Percentiles rank a stretch among this genome's conserved stretches.
Evolutionary conservation across 331 rosid genomes (phyloP).

Genomic region (Malus hybrid): DNA sequence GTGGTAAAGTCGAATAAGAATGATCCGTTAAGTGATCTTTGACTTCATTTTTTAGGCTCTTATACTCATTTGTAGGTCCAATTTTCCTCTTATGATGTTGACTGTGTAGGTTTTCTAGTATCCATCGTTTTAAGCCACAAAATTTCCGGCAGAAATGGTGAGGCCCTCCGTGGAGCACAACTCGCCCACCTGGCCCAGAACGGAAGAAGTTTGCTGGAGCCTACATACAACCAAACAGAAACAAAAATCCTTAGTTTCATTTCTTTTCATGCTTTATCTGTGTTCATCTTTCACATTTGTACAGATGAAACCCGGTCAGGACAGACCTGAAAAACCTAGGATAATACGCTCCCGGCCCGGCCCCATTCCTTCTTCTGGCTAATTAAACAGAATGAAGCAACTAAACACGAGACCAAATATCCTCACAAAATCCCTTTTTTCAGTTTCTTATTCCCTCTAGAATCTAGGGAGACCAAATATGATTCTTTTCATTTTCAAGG

Average conservation of each 20-base stretch:
- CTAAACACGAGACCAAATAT: neutral
- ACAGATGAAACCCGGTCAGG: neutral
- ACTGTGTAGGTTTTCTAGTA: slow-evolving; percentile 39
- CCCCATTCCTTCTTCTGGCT: neutral
- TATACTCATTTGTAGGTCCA: slow-evolving; percentile 26
- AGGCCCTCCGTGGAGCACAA: slow-evolving; percentile 31
- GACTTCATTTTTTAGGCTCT: slow-evolving; percentile 23
- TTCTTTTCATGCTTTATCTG: too few relatives aligned
- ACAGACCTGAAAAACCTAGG: too few relatives aligned
- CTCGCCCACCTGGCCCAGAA: slow-evolving; percentile 18
- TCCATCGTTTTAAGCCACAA: slow-evolving; percentile 55
- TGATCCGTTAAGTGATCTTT: slow-evolving; percentile 22
- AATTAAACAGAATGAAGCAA: neutral
- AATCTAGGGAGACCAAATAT: neutral
- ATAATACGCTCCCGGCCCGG: too few relatives aligned
- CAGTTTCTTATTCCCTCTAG: neutral
- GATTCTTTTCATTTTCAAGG: too few relatives aligned
- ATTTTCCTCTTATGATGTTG: slow-evolving; percentile 18
- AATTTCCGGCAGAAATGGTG: slow-evolving; percentile 39
- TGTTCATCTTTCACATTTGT: too few relatives aligned
- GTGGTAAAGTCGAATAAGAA: slow-evolving; percentile 24
- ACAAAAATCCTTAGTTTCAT: neutral
- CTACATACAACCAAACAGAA: slow-evolving; percentile 22
- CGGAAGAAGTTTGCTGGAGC: slow-evolving; percentile 24
- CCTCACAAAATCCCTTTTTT: neutral